Percentiles rank a stretch among this genome's conserved stretches.
Evolutionary conservation across 352 stramenopile genomes (phyloP).

Genomic region (Halophytophthora polymorphica): DNA sequence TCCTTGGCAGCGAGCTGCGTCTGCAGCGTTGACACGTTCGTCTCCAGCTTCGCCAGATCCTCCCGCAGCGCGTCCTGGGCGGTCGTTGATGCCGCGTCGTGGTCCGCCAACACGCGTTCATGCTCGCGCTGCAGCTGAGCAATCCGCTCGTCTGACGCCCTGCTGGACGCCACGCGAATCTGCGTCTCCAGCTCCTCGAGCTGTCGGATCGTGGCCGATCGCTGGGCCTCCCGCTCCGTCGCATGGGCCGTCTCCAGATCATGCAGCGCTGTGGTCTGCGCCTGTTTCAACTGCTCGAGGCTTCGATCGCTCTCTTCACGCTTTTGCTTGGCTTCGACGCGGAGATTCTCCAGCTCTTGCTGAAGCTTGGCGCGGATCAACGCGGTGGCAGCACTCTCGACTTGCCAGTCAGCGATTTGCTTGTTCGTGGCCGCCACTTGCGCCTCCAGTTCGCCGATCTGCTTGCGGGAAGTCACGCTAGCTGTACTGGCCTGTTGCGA

Average conservation of each 20-base stretch:
- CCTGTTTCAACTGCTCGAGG: slow-evolving; percentile 10
- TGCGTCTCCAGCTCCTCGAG: slow-evolving; percentile 18
- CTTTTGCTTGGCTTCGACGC: slow-evolving; percentile 16
- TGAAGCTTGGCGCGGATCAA: slow-evolving; percentile 16
- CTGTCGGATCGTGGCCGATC: slow-evolving; percentile 5
- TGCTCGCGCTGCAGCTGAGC: slow-evolving; percentile 24
- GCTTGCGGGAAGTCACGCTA: slow-evolving; percentile 16
- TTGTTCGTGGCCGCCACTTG: slow-evolving; percentile 30
- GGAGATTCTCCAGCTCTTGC: slow-evolving; percentile 24
- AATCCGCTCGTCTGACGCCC: slow-evolving; percentile 24
- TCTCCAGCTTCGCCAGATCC: slow-evolving; percentile 13
- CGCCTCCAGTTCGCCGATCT: slow-evolving; percentile 31
- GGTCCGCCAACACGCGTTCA: slow-evolving; percentile 12
- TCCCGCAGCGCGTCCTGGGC: slow-evolving; percentile 12
- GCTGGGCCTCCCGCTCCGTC: slow-evolving; percentile 16
- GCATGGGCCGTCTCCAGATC: slow-evolving; percentile 21
- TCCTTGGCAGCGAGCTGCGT: slow-evolving; percentile 10
- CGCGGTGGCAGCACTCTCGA: slow-evolving; percentile 10
- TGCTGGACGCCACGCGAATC: slow-evolving; percentile 10
- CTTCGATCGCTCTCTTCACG: slow-evolving; percentile 14
- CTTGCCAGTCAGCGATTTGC: slow-evolving; percentile 12
- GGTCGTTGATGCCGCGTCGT: slow-evolving; percentile 15
- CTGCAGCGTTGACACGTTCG: slow-evolving; percentile 20
- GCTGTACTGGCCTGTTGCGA: slow-evolving; percentile 17
- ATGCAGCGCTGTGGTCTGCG: slow-evolving; percentile 19